Conservation (phyloP, 768 basidiomycete species). For the Lactarius hatsudake region DNA sequence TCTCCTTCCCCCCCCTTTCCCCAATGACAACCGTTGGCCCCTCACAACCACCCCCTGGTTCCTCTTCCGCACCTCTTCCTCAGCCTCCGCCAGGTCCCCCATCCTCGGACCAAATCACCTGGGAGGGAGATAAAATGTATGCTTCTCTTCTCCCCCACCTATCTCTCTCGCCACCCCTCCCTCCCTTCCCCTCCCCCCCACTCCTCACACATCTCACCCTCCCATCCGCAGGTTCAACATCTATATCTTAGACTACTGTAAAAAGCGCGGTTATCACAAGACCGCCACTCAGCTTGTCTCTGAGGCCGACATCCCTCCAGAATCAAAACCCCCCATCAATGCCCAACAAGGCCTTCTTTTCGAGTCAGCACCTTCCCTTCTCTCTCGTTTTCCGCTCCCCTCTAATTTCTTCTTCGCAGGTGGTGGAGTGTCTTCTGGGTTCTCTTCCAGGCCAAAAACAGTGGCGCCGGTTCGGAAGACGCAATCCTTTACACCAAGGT, state of each 20-base stretch:
- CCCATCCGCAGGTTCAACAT: slow-evolving; percentile 70
- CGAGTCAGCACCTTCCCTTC: slow-evolving; percentile 51
- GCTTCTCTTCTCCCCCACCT: slow-evolving; percentile 31
- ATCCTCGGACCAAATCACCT: slow-evolving; percentile 42
- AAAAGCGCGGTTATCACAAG: slow-evolving; percentile 72
- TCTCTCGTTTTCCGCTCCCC: slow-evolving; percentile 15
- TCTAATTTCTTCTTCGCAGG: slow-evolving; percentile 38
- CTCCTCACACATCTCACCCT: slow-evolving; percentile 33
- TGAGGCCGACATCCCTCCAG: slow-evolving; percentile 64
- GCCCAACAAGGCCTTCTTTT: slow-evolving; percentile 80
- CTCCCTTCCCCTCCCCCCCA: slow-evolving; percentile 5
- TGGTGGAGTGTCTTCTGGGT: slow-evolving; percentile 94
- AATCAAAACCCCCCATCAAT: slow-evolving; percentile 73
- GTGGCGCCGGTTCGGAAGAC: slow-evolving; percentile 61
- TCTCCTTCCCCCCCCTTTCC: background rate
- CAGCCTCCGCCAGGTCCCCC: slow-evolving; percentile 23
- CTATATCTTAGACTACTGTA: slow-evolving; percentile 84
- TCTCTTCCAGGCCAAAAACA: slow-evolving; percentile 77
- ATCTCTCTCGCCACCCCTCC: background rate
- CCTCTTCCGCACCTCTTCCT: slow-evolving; percentile 18
- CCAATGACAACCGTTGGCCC: slow-evolving; percentile 24
- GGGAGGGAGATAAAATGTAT: slow-evolving; percentile 87
- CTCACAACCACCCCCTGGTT: slow-evolving; percentile 14
- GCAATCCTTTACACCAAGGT: slow-evolving; percentile 72
- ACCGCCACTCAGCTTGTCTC: slow-evolving; percentile 63